These are phyloP conservation scores for Articulospora tetracladia DNA, from an alignment of 495 filamentous ascomycete species.

Conservation along the genomic window DNA sequence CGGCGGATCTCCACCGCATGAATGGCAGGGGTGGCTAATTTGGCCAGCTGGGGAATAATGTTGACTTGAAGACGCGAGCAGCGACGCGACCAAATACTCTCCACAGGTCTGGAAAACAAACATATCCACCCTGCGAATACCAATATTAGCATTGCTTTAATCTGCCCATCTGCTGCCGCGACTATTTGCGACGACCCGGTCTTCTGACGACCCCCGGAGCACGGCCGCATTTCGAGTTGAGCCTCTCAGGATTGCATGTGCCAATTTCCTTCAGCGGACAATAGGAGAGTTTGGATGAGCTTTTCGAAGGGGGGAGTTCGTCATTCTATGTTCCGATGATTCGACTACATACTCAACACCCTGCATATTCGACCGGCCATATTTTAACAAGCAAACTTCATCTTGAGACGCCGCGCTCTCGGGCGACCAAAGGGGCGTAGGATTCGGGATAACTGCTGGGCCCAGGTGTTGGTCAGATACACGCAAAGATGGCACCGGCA, in stretches of 20 bases:
- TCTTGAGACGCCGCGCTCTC: background rate
- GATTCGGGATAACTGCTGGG: background rate
- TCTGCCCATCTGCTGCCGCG: background rate
- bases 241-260: background rate
- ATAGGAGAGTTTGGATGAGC: background rate
- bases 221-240: background rate
- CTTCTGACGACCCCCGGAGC: background rate
- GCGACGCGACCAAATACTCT: background rate
- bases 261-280: background rate
- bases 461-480: background rate
- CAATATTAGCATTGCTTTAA: too few species aligned
- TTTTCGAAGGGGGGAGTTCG: background rate
- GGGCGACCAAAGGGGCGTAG: background rate
- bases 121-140: background rate
- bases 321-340: background rate
- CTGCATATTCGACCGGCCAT: background rate
- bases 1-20: background rate
- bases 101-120: background rate
- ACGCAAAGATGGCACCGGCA: constrained; percentile 26
- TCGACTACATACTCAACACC: background rate
- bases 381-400: background rate
- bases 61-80: background rate
- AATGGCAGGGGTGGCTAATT: background rate
- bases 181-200: background rate
- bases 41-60: background rate